phyloP scores from a whole-genome alignment of 73 alveolate genomes.

The Paramecium tetraurelia region DNA sequence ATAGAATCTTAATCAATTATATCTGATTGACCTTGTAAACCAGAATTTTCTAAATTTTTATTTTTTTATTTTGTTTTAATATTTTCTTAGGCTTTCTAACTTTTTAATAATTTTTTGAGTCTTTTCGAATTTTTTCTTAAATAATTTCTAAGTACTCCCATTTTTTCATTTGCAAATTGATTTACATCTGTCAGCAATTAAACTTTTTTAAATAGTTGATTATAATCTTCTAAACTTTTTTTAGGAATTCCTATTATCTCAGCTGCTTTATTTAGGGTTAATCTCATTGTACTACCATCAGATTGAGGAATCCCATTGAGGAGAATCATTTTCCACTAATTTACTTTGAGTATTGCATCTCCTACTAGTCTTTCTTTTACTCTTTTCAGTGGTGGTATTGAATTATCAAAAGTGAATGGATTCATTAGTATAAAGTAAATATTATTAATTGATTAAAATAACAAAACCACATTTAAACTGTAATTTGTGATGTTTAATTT shows the following conservation, averaged over 20 bases:
- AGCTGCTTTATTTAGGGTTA: constrained; percentile 29
- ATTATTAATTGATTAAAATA: neutral
- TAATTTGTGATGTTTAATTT: neutral
- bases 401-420: neutral
- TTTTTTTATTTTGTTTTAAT: neutral
- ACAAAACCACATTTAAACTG: neutral
- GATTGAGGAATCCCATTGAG: neutral
- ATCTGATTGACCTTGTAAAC: neutral
- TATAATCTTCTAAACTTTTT: constrained; percentile 45
- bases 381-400: neutral
- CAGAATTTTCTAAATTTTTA: neutral
- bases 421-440: constrained; percentile 16
- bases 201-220: neutral
- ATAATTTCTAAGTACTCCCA: constrained; percentile 14
- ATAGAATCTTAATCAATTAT: neutral
- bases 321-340: neutral
- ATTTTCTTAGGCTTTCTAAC: neutral
- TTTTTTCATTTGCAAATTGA: neutral
- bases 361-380: constrained; percentile 10
- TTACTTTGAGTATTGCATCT: neutral
- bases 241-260: constrained; percentile 43
- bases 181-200: neutral
- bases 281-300: neutral
- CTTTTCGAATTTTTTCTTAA: constrained; percentile 21
- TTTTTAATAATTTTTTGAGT: neutral